These are phyloP conservation scores for Chalaropsis ovoidea DNA, from an alignment of 2,329 filamentous ascomycete genomes.

Conservation along the genomic window DNA sequence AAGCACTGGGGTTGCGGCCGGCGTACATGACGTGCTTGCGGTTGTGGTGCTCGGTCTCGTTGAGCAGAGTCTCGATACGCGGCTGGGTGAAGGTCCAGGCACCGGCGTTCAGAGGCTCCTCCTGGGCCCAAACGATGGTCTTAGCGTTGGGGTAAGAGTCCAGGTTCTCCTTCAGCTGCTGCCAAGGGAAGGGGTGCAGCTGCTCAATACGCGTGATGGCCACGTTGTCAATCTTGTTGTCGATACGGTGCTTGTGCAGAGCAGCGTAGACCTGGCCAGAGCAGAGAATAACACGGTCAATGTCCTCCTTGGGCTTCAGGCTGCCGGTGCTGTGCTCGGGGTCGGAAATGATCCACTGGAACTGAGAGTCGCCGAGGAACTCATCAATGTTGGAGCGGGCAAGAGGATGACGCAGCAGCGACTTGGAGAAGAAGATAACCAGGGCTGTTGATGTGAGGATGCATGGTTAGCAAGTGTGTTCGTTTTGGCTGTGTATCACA, in stretches of 20 bases:
- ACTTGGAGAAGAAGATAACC: conserved; percentile 97
- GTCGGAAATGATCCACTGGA: conserved; percentile 93
- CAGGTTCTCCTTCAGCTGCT: conserved; percentile 90
- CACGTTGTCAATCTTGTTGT: conserved; percentile 77
- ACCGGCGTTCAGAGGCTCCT: conserved; percentile 94
- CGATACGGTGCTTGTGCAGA: conserved; percentile 79
- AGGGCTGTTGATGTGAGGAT: conserved; percentile 50
- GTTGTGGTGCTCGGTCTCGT: conserved; percentile 85
- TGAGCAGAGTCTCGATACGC: conserved; percentile 89
- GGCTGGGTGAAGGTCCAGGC: conserved; percentile 97
- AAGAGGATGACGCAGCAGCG: conserved; percentile 84
- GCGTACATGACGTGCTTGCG: conserved; percentile 96
- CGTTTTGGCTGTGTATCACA: neutral
- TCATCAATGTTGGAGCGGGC: conserved; percentile 84
- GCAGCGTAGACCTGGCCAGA: conserved; percentile 88
- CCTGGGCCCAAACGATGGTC: conserved; percentile 94
- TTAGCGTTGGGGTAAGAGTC: conserved; percentile 96
- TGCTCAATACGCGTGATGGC: conserved; percentile 95
- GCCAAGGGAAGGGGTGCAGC: conserved; percentile 97
- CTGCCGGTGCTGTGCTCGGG: conserved; percentile 65
- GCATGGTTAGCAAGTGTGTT: conserved; percentile 28
- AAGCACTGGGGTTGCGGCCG: conserved; percentile 83
- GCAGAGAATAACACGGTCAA: conserved; percentile 90
- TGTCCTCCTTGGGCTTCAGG: conserved; percentile 72
- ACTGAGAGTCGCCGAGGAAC: conserved; percentile 82